Evolutionary conservation across 306 rosid species (phyloP).

Genomic region (Begonia masoniana): DNA sequence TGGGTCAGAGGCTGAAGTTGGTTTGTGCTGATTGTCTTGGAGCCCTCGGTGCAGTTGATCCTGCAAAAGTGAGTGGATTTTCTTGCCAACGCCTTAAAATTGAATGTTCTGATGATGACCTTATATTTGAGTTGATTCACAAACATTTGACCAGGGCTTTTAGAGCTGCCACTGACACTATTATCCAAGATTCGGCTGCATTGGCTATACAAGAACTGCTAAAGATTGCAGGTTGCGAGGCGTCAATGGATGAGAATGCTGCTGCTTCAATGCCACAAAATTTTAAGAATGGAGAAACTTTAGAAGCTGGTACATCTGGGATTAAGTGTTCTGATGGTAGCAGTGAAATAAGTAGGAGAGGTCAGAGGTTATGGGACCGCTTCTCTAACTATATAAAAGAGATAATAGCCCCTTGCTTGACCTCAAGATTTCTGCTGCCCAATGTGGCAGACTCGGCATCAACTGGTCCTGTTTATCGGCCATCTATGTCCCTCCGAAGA

Average conservation of each 20-base stretch:
- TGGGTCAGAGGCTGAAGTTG: conserved; percentile 83
- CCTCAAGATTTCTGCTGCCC: conserved; percentile 88
- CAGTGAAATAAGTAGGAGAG: conserved; percentile 53
- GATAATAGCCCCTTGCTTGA: conserved; percentile 92
- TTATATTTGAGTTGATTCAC: conserved; percentile 87
- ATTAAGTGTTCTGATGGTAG: conserved; percentile 20
- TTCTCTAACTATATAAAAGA: conserved; percentile 90
- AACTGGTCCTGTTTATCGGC: conserved; percentile 59
- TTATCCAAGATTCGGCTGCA: conserved; percentile 95
- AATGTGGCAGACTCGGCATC: conserved; percentile 47
- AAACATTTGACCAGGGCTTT: conserved; percentile 91
- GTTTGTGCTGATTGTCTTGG: conserved; percentile 98
- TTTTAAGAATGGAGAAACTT: conserved; percentile 20
- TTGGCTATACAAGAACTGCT: conserved; percentile 95
- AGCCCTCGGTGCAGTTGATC: conserved; percentile 94
- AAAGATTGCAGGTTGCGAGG: conserved; percentile 91
- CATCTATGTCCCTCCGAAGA: conserved; percentile 79
- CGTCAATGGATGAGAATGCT: conserved; percentile 75
- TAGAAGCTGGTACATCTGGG: conserved; percentile 21
- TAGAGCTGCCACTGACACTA: conserved; percentile 91
- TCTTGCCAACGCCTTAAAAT: conserved; percentile 76
- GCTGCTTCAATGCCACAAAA: conserved; percentile 31
- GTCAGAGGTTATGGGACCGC: conserved; percentile 87
- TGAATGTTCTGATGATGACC: conserved; percentile 95
- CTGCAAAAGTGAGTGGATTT: conserved; percentile 81